These are phyloP conservation scores for Saccharomycopsis hybrid DNA, from an alignment of 1,139 yeast genomes.

Conservation along the genomic window DNA sequence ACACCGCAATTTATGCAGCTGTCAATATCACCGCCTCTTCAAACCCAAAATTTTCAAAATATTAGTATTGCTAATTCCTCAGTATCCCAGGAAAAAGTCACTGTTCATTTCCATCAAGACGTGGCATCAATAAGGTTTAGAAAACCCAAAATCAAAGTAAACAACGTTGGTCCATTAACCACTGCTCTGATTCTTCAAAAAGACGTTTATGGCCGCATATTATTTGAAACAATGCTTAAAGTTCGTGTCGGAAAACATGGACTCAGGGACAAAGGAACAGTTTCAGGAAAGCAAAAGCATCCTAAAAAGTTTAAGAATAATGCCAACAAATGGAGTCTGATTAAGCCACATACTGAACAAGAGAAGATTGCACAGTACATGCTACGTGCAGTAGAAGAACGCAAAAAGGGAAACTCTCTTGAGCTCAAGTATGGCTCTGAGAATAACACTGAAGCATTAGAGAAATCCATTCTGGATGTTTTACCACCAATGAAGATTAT, in stretches of 20 bases:
- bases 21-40: no score
- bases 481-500: conserved; percentile 39
- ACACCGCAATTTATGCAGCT: no score
- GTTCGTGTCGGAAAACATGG: no score
- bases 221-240: conserved; percentile 15
- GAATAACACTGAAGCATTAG: background rate
- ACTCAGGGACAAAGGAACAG: background rate
- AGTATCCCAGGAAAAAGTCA: no score
- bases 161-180: conserved; percentile 17
- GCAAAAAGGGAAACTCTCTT: background rate
- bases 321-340: background rate
- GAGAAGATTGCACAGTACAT: conserved; percentile 8
- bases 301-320: conserved; percentile 24
- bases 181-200: conserved; percentile 9
- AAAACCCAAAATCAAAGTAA: conserved; percentile 23
- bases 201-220: conserved; percentile 17
- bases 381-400: background rate
- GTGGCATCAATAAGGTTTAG: conserved; percentile 24
- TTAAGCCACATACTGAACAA: conserved; percentile 17
- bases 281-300: conserved; percentile 8
- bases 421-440: background rate
- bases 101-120: conserved; percentile 24
- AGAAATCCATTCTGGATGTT: conserved; percentile 24
- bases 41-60: no score
- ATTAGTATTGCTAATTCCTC: no score